phyloP scores from a whole-genome alignment of 805 yeast genomes.

The Lachancea kluyveri region DNA sequence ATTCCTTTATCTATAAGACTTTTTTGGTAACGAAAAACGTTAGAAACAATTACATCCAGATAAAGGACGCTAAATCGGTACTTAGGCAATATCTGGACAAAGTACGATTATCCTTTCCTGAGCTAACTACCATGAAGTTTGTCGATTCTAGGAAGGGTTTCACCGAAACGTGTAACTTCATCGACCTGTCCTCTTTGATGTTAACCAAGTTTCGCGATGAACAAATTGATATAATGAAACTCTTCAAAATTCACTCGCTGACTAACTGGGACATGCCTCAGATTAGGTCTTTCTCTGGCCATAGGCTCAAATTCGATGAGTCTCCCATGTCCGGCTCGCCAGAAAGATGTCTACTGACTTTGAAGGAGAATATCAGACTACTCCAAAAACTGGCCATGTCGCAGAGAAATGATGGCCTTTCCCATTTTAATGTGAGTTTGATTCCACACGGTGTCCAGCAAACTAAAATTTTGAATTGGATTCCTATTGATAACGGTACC shows the following conservation, averaged over 20 bases:
- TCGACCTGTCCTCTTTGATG: constrained; percentile 16
- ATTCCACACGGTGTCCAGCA: constrained; percentile 19
- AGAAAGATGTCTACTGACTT: too few species aligned
- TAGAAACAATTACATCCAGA: too few species aligned
- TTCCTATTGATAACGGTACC: constrained; percentile 8
- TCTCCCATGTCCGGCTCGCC: constrained; percentile 11
- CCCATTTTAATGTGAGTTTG: constrained; percentile 18
- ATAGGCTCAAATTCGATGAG: constrained; percentile 20
- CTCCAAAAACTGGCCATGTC: constrained; percentile 15
- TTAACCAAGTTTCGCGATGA: constrained; percentile 12
- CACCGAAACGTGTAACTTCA: constrained; percentile 18
- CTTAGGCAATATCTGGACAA: constrained; percentile 10
- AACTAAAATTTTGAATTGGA: constrained; percentile 21
- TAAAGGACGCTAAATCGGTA: constrained; percentile 9
- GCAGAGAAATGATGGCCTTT: constrained; percentile 21
- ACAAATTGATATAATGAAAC: constrained; percentile 10
- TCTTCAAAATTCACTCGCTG: constrained; percentile 22
- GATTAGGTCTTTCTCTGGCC: constrained; percentile 19
- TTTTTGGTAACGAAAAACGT: too few species aligned
- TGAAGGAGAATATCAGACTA: constrained; percentile 13
- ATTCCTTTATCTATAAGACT: too few species aligned
- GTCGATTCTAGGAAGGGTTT: constrained; percentile 4
- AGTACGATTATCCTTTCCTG: constrained; percentile 11
- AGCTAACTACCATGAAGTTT: constrained; percentile 11
- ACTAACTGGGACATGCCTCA: constrained; percentile 22